Evolutionary conservation across 768 basidiomycete genomes (phyloP), one percentile per base, ranked within the genome.

Genomic region (Rhizopogon vulgaris): DNA sequence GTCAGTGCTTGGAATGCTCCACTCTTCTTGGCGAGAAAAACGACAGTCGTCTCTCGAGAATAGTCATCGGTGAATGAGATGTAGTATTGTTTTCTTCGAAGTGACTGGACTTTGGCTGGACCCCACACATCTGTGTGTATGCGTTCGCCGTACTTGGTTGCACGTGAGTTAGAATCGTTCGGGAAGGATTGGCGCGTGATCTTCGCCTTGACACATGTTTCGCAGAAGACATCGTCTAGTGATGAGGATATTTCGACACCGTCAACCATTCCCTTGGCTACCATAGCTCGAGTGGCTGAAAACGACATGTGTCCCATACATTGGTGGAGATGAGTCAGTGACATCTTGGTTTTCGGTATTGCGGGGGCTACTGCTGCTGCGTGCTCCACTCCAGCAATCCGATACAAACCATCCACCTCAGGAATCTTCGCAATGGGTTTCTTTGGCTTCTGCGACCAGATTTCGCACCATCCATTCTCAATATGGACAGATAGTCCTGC

Each of bases 41-140:
- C 52, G 11, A 69, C 32, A 3, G 53, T 58, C 6, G 63, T 66
- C 14, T 60, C 52, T 5, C 64, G 57, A 0, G 68, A 57, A 25
- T 60, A 51, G 38, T 75, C 68, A 41, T 77, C 72, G 0, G 60
- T 73, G 52, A 70, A 76, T 0, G 63, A 68, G 9, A 62, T 49
- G 39, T 68, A 69, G 45, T 77, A 76, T 1, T 41, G 27, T 4
- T 60, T 49, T 25, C 68, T 64, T 0, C 63, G 60, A 1, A 62
- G 51, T 3, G 63, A 63, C 1, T 56, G 18, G 2, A 60, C 55
- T 0, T 22, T 37, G 1, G 61, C 60, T 1, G 66, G 66, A 38
- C 70, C 69, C 66, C 69, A 73, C 0, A 73, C 54, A 54, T 73
- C 66, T 52, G 54, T 50, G 55, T 48, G 59, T 57, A 41, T 57